These are phyloP conservation scores for Petunia secreta DNA, from an alignment of 257 asterid genomes.

Conservation along the genomic window DNA sequence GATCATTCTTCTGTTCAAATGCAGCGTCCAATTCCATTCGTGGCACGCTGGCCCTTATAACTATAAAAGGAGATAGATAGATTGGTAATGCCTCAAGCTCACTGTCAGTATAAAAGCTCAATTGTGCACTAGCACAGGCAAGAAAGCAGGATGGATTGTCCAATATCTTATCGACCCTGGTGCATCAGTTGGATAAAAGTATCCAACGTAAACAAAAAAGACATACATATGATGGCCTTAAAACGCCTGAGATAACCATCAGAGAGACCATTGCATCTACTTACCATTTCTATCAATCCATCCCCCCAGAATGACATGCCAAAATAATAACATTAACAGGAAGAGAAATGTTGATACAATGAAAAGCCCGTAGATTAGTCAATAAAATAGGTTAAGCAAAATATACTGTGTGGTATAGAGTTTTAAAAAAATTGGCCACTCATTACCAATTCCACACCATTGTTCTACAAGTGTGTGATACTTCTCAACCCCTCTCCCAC, in stretches of 20 bases:
- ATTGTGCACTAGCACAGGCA: background rate
- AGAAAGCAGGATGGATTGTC: background rate
- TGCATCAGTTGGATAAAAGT: background rate
- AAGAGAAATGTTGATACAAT: background rate
- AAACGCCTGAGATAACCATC: background rate
- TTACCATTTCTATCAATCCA: background rate
- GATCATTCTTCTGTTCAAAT: conserved; percentile 49
- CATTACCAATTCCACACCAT: background rate
- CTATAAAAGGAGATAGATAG: conserved; percentile 29
- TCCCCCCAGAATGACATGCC: background rate
- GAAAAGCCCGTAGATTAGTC: background rate
- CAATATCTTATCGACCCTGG: background rate
- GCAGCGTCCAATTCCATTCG: conserved; percentile 41
- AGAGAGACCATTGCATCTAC: background rate
- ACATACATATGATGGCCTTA: background rate
- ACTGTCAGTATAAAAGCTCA: background rate
- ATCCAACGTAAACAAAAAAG: background rate
- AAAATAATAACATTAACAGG: background rate
- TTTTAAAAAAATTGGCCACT: background rate
- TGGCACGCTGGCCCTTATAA: conserved; percentile 48
- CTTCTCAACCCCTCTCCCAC: background rate
- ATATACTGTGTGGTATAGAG: background rate
- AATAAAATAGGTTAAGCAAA: background rate
- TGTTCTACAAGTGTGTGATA: conserved; percentile 2
- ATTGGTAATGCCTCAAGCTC: conserved; percentile 1